Evolutionary conservation across 2,329 filamentous ascomycete genomes (phyloP), one percentile per base, ranked within the genome.

Genomic region (Cladosporium oxysporum): DNA sequence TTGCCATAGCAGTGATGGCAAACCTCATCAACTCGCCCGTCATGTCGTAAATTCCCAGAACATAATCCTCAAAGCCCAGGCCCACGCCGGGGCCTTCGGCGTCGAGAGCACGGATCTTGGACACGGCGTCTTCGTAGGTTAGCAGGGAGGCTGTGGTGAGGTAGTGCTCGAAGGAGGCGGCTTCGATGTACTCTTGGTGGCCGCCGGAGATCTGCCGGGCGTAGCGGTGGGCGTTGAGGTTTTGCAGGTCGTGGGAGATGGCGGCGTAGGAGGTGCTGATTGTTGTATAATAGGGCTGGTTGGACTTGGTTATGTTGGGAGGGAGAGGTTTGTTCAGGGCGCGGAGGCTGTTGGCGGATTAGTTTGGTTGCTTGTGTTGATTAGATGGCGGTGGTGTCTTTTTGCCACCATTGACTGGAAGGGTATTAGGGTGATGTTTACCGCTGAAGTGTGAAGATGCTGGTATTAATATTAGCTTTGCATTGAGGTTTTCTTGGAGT

Each of bases 21-120:
- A 97, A 98, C 33, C 93, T 87, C 95, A 99, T 99, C 82, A 98
- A 84, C 81, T 99, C 95, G 47, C 95, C 95, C 1, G 93, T 93
- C 71, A 98, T 86, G 77, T 99, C 95, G 74, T 97, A 97, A 2
- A 99, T 80, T 10, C 94, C 95, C 69, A 95, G 89, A 66, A 97
- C 80, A 76, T 97, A 98, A 78, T 99, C 95, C 64, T 94, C 88
- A 29, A 88, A 84, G 1, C 91, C 92, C 23, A 97, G 82, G 0
- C 83, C 73, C 2, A 97, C 84, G 1, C 83, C 83, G 0, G 80
- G 76, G 3, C 74, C 77, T 7, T 78, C 74, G 12, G 72, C 71
- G 59, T 78, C 76, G 67, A 83, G 71, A 4, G 73, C 66, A 33
- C 76, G 73, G 58, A 82, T 69, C 60, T 77, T 71, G 61, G 75